Base-by-base conservation (phyloP, 2,329 filamentous ascomycete species). In the Alternaria angustiovoidea region DNA sequence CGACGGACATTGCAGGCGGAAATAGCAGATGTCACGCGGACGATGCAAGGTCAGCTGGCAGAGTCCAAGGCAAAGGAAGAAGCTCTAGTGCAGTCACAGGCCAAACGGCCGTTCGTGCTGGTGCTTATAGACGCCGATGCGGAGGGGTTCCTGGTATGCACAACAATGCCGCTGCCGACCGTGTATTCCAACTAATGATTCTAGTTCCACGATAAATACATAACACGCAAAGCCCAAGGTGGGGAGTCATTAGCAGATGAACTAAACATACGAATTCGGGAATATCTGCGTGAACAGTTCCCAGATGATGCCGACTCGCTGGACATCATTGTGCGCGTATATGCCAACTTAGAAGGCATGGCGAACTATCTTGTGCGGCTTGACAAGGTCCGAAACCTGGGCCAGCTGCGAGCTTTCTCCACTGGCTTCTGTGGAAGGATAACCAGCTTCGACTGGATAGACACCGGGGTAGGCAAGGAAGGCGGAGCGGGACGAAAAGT, bases 41-140 rank as follows among this genome's bases (percentile, higher is more conserved):
- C 49, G 7, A 54, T 62, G 59, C 56, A 62, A 41, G 51, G 39
- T 6, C 55, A 62, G 51, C 36, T 62, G 18, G 51, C 51, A 7
- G 76, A 78, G 41, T 66, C 67, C 7, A 77, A 67, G 48, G 67
- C 72, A 26, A 69, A 68, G 54, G 73, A 77, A 59, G 69, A 66
- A 39, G 69, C 71, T 18, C 56, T 77, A 43, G 68, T 67, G 52
- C 70, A 72, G 54, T 71, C 67, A 51, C 75, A 78, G 72, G 66
- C 74, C 54, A 67, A 69, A 57, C 68, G 76, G 39, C 76, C 76
- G 22, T 78, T 78, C 32, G 75, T 69, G 11, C 59, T 78, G 7
- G 73, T 78, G 1, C 73, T 78, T 8, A 71, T 78, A n/a, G 76
- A 78, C 39, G 75, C 75, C 22, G 75, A 78, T 63, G 73, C 75